Base-by-base conservation (phyloP, 2,329 filamentous ascomycete genomes). In the Colletotrichum tofieldiae region DNA sequence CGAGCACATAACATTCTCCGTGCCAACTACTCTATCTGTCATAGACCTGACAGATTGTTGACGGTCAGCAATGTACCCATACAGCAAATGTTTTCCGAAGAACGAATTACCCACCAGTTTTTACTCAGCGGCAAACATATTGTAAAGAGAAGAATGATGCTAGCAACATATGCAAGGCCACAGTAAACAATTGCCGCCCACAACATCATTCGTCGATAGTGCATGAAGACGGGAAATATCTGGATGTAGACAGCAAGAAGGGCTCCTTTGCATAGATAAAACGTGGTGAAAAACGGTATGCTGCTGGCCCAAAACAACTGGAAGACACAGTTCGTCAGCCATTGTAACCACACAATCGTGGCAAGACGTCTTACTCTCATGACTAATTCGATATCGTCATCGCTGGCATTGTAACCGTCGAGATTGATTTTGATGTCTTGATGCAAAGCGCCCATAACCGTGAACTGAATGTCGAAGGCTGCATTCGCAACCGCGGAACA, bases 301-400 rank as follows among this genome's bases (percentile, higher is more conserved):
- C 65, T 70, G 54, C 70, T 72, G 14, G 70, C 70, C 70, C 70
- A 72, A 35, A 70, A 72, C 7, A 72, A 20, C 70, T 72, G 14
- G 14, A 2, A 8, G 23, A 18, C 26, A 9, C 18, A 35, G 7
- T 49, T 23, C 4, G 39, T 56, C n/a, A 52, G 43, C 12, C 7
- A 29, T 14, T 7, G 0, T 14, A 26, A 11, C 1, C 8, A 20
- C 11, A 1, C 20, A 8, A 29, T 23, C 41, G 3, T 9, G 11
- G 26, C 2, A 14, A 18, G 41, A 3, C 8, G 14, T 9, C 65
- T 32, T 65, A 72, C 70, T 20, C 47, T 69, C 65, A 70, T 60
- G 14, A 72, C 23, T 8, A 59, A 7, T 2, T 55, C 54, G 4
- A 60, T 14, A 5, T 70, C 54, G 5, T 58, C 39, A 23, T 70